These are phyloP conservation scores for Acer negundo DNA, from an alignment of 345 rosid species.

Conservation along the genomic window DNA sequence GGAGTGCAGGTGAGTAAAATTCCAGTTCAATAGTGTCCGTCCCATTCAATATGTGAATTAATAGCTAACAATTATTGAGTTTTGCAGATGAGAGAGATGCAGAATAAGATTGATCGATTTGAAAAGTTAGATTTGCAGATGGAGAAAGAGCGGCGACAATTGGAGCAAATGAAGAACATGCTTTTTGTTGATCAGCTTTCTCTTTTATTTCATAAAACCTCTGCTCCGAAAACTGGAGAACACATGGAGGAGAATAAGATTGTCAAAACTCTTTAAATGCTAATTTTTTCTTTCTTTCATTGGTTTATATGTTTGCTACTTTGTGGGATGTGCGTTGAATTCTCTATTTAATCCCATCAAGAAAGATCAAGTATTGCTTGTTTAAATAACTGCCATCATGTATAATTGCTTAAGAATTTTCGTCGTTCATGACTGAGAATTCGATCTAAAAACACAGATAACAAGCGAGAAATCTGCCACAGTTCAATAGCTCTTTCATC, in stretches of 20 bases:
- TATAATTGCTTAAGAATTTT: background rate
- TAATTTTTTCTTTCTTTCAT: background rate
- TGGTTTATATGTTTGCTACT: background rate
- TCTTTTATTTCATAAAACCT: conserved; percentile 51
- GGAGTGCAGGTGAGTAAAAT: conserved; percentile 63
- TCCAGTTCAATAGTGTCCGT: background rate
- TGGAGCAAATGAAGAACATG: conserved; percentile 74
- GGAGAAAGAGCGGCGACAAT: conserved; percentile 83
- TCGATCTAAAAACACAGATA: background rate
- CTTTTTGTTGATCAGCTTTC: conserved; percentile 78
- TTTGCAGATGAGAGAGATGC: conserved; percentile 75
- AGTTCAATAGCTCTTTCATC: conserved; percentile 20
- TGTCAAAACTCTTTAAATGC: conserved; percentile 22
- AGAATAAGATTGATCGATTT: conserved; percentile 59
- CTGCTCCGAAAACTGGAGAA: conserved; percentile 38
- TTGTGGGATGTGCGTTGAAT: background rate
- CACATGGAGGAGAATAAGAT: conserved; percentile 29
- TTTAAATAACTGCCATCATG: too few species aligned
- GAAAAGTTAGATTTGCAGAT: conserved; percentile 79
- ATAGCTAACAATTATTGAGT: background rate
- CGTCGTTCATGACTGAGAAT: background rate
- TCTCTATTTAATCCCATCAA: background rate
- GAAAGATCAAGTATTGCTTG: background rate
- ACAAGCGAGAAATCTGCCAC: background rate
- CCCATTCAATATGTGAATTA: background rate